Evolutionary conservation across 2,329 filamentous ascomycete genomes (phyloP), one percentile per base, ranked within the genome.

Genomic region (Hypocrella siamensis): DNA sequence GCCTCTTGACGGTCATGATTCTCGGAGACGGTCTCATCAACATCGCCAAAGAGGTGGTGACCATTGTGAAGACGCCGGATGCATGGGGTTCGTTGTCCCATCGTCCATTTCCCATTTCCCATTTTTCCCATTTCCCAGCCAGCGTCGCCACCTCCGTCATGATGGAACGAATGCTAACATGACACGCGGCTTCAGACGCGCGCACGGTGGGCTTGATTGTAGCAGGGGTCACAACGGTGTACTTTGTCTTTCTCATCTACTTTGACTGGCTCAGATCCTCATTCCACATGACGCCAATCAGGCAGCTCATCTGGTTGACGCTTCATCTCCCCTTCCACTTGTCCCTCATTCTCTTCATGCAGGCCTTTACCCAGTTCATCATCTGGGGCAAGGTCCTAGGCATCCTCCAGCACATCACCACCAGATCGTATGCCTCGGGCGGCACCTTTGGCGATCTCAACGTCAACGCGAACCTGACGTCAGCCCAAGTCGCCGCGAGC

Each of bases 221-320:
- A 0, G 47, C 58, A 1, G 51, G 54, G 2, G 43, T 52, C 0
- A 49, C 55, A 5, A 55, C 56, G n/a, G 52, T 62, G 17, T 64
- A 63, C 42, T 52, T 58, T 28, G 47, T 63, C 31, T 64, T 61
- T 42, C 52, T 63, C 32, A 43, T 61, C 22, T 63, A 64, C 37
- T 65, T 79, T 33, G 60, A 78, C 40, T 78, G 70, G 67, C 70
- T 75, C 49, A 74, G 75, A 44, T 70, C 70, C 31, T 64, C 72
- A 36, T 38, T 37, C 21, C 62, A 74, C 19, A 67, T 63, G 58
- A 48, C 68, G 49, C 36, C 59, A 48, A 55, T 70, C 28, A 63
- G 68, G 4, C 75, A 79, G 40, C 67, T 74, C 31, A 50, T 71
- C 32, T 74, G 68, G 69, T 60, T 64, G 0, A 35, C 58, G 3